Evolutionary conservation across 192 early-diverging fungal genomes (phyloP), one percentile per base, ranked within the genome.

Genomic region (Funneliformis mosseae): DNA sequence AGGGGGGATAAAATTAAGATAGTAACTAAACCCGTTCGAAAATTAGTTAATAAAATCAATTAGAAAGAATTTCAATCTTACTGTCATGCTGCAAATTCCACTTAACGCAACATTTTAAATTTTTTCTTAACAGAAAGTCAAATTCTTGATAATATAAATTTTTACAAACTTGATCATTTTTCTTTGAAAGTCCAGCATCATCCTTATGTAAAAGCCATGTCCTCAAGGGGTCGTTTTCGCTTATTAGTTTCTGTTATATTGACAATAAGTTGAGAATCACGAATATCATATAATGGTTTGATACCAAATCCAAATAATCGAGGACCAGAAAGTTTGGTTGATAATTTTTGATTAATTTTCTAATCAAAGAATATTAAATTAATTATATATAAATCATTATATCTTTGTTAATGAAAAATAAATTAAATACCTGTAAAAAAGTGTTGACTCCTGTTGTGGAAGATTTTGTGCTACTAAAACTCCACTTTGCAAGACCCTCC

Each of bases 71-170:
- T 50, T 16, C 38, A 70, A 48, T 70, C 78, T 68, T 41, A 79
- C 78, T 97, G 83, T 99, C 98, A 69, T 97, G 94, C 88, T 99
- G n/a, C n/a, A n/a, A 83, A 99, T 97, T 43, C 97, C 97, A 81
- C 99, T n/a, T n/a, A n/a, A n/a, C 98, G 80, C 99, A 99, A 89
- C 97, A 99, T 98, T 12, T 97, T 99, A 83, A 99, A 99, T 5
- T 90, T 88, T 71, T 97, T 96, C n/a, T 87, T 84, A 21, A 89
- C 86, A 48, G 92, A 89, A 27, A 99, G 82, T n/a, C n/a, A n/a
- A n/a, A n/a, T n/a, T n/a, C n/a, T n/a, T n/a, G n/a, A n/a, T n/a
- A n/a, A n/a, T n/a, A n/a, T n/a, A n/a, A n/a, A n/a, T n/a, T n/a
- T n/a, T n/a, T n/a, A n/a, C n/a, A n/a, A n/a, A n/a, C n/a, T n/a